Evolutionary conservation across 1,284 basidiomycete genomes (phyloP), one percentile per base, ranked within the genome.

Genomic region (Cryptococcus sp.): DNA sequence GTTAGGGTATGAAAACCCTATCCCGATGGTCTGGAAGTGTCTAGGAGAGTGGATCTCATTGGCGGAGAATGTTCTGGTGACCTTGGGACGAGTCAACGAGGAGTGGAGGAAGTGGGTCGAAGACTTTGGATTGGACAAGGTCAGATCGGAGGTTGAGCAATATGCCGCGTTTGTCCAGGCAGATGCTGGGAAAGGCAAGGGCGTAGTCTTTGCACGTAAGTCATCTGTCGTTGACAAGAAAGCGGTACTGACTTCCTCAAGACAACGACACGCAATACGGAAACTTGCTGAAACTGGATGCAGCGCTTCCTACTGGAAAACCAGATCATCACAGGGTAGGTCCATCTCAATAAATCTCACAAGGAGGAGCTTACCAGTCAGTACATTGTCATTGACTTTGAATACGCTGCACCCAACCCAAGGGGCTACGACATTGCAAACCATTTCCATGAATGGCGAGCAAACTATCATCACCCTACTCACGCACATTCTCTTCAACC

Each of bases 251-350:
- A 15, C 32, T 55, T 62, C 47, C 57, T 50, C 6, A 82, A 59
- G 91, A 96, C 79, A 97, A 95, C 73, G 93, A 97, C 75, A 82
- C 90, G 4, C 93, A 96, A 75, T 94, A 90, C 70, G 93, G 92
- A 45, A 97, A 96, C 76, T 77, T 96, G n/a, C 78, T 96, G 57
- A 80, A 83, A 63, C 79, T 93, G 62, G 86, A 82, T 45, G 78
- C 79, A 46, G 77, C 81, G 31, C 59, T 73, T 0, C 80, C 83
- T 51, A 79, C 82, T 5, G 64, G 67, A 11, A 66, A 67, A 5
- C 77, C 78, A 1, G 64, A 69, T n/a, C 78, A 79, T 61, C 74
- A 78, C 55, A 57, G 66, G 23, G 71, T 73, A 52, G 62, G 67
- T 62, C 37, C 81, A 83, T 35, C 45, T 31, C 46, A 41, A 15